Conservation (phyloP, 2,329 filamentous ascomycete genomes). For the Fusarium miscanthi region DNA sequence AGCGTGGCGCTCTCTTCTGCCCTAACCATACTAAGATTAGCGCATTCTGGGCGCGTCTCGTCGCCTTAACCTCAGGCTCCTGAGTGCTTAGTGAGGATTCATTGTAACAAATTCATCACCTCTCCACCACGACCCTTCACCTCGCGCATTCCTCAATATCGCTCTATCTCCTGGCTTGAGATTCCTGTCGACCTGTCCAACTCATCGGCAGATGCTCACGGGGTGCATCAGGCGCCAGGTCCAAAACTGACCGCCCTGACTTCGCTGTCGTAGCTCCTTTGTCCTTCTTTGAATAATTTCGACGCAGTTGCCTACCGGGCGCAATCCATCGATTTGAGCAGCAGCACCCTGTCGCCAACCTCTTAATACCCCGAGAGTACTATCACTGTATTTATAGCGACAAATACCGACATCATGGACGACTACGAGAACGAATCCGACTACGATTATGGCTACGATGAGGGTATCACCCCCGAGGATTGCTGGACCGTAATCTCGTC, state of each 20-base stretch:
- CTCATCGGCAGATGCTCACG: slow-evolving; percentile 48
- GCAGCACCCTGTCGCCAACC: slow-evolving; percentile 10
- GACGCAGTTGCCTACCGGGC: slow-evolving; percentile 15
- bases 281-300: slow-evolving; percentile 34
- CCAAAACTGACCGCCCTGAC: slow-evolving; percentile 48
- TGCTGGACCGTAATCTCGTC: slow-evolving; percentile 98
- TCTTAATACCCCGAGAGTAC: neutral
- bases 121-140: slow-evolving; percentile 29
- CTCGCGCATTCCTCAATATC: slow-evolving; percentile 34
- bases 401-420: slow-evolving; percentile 56
- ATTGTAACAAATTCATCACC: slow-evolving; percentile 45
- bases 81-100: slow-evolving; percentile 40
- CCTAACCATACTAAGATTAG: slow-evolving; percentile 18
- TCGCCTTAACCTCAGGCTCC: slow-evolving; percentile 40
- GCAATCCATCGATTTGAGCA: slow-evolving; percentile 15
- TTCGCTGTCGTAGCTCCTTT: slow-evolving; percentile 38
- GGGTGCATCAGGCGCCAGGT: slow-evolving; percentile 50
- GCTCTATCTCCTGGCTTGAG: slow-evolving; percentile 27
- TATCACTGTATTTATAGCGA: neutral
- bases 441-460: slow-evolving; percentile 77
- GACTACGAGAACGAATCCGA: slow-evolving; percentile 69
- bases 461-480: slow-evolving; percentile 91
- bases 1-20: neutral
- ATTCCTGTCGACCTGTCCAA: slow-evolving; percentile 36
- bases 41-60: slow-evolving; percentile 35